phyloP scores from a whole-genome alignment of 148 eudicot species.

The Rheum nobile region DNA sequence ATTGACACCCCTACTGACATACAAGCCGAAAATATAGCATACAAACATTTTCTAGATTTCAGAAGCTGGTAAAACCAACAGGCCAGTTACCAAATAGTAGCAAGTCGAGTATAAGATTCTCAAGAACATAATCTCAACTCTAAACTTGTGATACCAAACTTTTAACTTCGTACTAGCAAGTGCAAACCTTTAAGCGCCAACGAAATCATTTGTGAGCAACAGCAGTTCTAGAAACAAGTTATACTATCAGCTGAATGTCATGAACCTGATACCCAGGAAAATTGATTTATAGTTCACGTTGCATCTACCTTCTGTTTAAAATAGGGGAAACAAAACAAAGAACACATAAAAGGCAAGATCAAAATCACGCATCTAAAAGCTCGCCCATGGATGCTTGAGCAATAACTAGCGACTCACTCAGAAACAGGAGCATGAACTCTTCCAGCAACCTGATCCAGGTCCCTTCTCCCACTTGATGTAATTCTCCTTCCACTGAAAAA shows the following conservation, averaged over 20 bases:
- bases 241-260: background rate
- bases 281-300: background rate
- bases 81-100: too few species aligned
- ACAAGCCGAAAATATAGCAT: too few species aligned
- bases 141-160: too few species aligned
- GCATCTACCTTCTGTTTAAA: background rate
- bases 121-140: too few species aligned
- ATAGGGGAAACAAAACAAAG: background rate
- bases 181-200: too few species aligned
- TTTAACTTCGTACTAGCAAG: too few species aligned
- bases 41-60: too few species aligned
- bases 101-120: too few species aligned
- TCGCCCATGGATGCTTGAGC: background rate
- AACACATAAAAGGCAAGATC: background rate
- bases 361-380: conserved; percentile 5
- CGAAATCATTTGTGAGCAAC: background rate
- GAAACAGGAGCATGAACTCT: background rate
- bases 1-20: too few species aligned
- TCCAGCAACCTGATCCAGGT: conserved; percentile 19
- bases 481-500: conserved; percentile 13
- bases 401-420: background rate
- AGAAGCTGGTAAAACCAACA: too few species aligned
- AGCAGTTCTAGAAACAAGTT: background rate
- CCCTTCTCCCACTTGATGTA: conserved; percentile 15
- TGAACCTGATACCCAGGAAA: background rate